Conservation (phyloP, 2,329 filamentous ascomycete species). For the Claviceps monticola region DNA sequence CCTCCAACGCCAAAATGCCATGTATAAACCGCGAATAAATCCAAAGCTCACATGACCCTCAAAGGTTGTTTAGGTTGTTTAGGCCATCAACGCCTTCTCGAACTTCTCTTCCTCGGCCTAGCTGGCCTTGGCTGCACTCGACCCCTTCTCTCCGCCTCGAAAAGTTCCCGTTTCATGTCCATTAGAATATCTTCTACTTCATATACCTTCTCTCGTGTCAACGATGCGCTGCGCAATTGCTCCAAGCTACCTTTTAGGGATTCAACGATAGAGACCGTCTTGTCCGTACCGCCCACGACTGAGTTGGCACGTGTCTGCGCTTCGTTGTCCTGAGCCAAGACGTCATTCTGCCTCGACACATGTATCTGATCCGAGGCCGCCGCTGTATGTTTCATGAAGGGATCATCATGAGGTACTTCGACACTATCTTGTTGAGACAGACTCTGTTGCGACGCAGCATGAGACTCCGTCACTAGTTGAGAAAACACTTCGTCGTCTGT, state of each 20-base stretch:
- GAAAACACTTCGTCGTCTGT: slow-evolving; percentile 29
- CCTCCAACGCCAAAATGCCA: neutral
- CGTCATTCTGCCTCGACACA: neutral
- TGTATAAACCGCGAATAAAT: neutral
- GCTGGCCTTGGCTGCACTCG: slow-evolving; percentile 6
- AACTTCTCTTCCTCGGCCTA: slow-evolving; percentile 12
- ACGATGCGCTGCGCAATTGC: slow-evolving; percentile 41
- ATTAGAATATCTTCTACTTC: slow-evolving; percentile 67
- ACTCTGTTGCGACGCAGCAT: slow-evolving; percentile 22
- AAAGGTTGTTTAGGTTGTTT: slow-evolving; percentile 1
- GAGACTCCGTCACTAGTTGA: slow-evolving; percentile 26
- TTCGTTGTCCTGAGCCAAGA: slow-evolving; percentile 1
- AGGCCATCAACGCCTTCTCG: slow-evolving; percentile 1
- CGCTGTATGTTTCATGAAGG: neutral
- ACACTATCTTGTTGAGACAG: slow-evolving; percentile 11
- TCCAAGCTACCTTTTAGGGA: slow-evolving; percentile 30
- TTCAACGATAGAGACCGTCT: slow-evolving; percentile 15
- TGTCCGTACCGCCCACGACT: slow-evolving; percentile 4
- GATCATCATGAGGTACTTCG: neutral
- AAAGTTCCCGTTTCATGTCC: slow-evolving; percentile 61
- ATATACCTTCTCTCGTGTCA: slow-evolving; percentile 52
- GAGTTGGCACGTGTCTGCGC: slow-evolving; percentile 4
- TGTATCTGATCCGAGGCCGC: neutral
- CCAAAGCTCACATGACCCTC: neutral
- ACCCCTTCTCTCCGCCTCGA: slow-evolving; percentile 52